Base-by-base conservation (phyloP, 2,329 filamentous ascomycete species). In the Blastomyces percursus region DNA sequence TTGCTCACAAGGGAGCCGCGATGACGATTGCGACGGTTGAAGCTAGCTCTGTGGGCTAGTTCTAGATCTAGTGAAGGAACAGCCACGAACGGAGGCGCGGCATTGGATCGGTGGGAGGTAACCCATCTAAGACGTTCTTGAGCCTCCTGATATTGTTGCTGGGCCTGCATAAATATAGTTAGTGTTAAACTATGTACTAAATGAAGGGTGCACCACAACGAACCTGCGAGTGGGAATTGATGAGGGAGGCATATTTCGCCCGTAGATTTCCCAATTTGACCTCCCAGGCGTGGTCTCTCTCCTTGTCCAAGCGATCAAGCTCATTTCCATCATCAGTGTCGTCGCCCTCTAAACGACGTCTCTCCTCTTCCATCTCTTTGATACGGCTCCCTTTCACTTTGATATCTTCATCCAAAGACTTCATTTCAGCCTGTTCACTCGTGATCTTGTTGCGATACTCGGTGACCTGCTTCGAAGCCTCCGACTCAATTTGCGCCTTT, bases 361-460 rank as follows among this genome's bases (percentile, higher is more conserved):
- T 74, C 70, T 85, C 80, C 63, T 84, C 81, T 69, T 87, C 84
- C 7, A 87, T 74, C 46, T 80, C 78, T 73, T 86, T 86, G 72
- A 86, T 82, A 57, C 84, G 80, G 2, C 77, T 78, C 30, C 82
- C 83, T 66, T 82, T 85, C 66, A 85, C 80, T 64, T 82, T 81
- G 57, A 86, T 82, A 61, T 83, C 81, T 51, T 87, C 84, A 62
- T 87, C 85, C 48, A 87, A 75, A 7, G 72, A 69, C 65, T 82
- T 85, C 74, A 85, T 81, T 14, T 77, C 74, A 8, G 69, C 66
- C 63, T 79, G 77, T 64, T 80, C 78, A 59, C 76, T 73, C 21
- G 75, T 71, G 60, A 80, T 77, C 67, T 78, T 78, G 62, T 73
- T 69, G 50, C 75, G 73, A 51, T 78, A 69, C 62, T 79, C 77